Evolutionary conservation across 345 rosid genomes (phyloP).

Genomic region (Rhodamnia argentea): DNA sequence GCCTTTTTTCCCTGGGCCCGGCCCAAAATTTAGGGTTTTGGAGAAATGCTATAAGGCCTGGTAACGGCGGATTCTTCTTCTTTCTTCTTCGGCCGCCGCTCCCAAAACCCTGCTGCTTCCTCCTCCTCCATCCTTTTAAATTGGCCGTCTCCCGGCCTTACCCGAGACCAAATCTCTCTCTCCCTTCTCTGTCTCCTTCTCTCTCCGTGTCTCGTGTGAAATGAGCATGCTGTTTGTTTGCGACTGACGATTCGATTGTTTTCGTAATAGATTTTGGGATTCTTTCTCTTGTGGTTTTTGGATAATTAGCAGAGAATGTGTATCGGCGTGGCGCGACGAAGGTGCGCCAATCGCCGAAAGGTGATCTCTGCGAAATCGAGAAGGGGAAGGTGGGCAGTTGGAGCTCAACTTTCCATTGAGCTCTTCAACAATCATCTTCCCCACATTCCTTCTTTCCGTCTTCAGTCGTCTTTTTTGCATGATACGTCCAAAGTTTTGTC

Average conservation of each 20-base stretch:
- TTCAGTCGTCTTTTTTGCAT: neutral
- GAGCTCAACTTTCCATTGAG: neutral
- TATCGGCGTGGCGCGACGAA: slow-evolving; percentile 1
- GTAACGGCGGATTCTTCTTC: neutral
- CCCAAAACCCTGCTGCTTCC: neutral
- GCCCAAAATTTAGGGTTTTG: neutral
- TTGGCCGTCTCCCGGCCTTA: neutral
- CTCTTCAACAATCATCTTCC: slow-evolving; percentile 5
- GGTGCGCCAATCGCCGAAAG: slow-evolving; percentile 1
- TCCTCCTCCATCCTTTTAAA: neutral
- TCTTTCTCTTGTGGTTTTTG: neutral
- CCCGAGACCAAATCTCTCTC: neutral
- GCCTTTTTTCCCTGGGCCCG: neutral
- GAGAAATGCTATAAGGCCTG: neutral
- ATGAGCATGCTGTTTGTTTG: neutral
- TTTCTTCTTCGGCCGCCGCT: neutral
- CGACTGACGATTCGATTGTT: neutral
- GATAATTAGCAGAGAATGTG: neutral
- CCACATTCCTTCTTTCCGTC: neutral
- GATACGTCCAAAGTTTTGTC: neutral
- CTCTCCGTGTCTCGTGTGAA: neutral
- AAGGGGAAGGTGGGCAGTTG: slow-evolving; percentile 5
- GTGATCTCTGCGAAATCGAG: neutral
- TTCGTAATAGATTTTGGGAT: neutral
- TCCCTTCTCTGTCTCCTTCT: neutral